These are phyloP conservation scores for Chlorella sp. DNA, from an alignment of 139 green algal genomes.

Conservation along the genomic window DNA sequence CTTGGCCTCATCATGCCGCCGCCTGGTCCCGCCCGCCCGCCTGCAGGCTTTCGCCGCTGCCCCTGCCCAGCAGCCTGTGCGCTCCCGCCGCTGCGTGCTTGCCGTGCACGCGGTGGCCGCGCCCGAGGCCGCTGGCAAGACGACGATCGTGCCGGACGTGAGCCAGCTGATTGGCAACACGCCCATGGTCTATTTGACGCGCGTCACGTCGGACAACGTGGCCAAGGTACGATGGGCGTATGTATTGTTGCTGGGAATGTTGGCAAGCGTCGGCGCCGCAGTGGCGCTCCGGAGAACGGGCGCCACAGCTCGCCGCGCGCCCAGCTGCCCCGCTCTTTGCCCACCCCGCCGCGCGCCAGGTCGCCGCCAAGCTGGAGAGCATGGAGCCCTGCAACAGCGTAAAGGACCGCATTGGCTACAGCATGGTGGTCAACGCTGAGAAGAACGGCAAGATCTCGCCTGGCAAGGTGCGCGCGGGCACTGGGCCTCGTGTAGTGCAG, in stretches of 20 bases:
- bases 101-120: neutral
- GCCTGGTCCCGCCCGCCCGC: too few relatives aligned
- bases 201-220: constrained; percentile 53
- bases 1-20: too few relatives aligned
- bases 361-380: constrained; percentile 89
- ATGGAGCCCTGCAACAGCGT: constrained; percentile 74
- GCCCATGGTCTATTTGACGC: constrained; percentile 92
- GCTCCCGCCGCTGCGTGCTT: too few relatives aligned
- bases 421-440: constrained; percentile 89
- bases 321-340: too few relatives aligned
- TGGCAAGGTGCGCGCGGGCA: constrained; percentile 60
- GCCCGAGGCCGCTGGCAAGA: neutral
- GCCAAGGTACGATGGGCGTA: neutral
- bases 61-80: too few relatives aligned
- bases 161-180: constrained; percentile 91
- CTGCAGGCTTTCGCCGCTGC: too few relatives aligned
- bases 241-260: constrained; percentile 20
- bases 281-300: too few relatives aligned
- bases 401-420: constrained; percentile 78
- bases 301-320: too few relatives aligned
- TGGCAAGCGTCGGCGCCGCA: too few relatives aligned
- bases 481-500: too few relatives aligned
- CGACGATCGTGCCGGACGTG: constrained; percentile 70
- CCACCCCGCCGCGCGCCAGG: constrained; percentile 49
- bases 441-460: constrained; percentile 76